phyloP scores from a whole-genome alignment of 352 stramenopile genomes.

The Plasmopara muralis region DNA sequence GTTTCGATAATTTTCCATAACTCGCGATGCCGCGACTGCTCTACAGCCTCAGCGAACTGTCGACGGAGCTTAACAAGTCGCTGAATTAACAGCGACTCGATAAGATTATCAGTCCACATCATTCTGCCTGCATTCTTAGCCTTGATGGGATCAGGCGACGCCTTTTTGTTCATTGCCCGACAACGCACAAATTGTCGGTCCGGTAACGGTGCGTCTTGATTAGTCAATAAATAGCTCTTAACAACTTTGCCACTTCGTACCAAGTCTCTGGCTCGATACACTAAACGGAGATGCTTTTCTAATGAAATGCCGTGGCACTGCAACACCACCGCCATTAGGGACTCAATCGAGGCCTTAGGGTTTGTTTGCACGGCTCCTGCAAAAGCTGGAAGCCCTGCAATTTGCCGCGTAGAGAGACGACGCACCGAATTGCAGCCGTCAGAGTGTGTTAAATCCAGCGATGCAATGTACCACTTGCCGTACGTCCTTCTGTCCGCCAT shows the following conservation, averaged over 20 bases:
- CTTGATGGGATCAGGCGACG: conserved; percentile 4
- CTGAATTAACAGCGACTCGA: conserved; percentile 21
- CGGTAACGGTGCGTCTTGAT: conserved; percentile 11
- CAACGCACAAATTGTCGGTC: conserved; percentile 12
- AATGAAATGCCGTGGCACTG: conserved; percentile 18
- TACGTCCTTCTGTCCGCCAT: conserved; percentile 21
- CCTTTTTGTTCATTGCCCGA: conserved; percentile 9
- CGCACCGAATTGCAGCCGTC: conserved; percentile 12
- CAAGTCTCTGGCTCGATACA: conserved; percentile 27
- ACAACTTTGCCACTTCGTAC: conserved; percentile 17
- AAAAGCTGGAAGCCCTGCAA: conserved; percentile 21
- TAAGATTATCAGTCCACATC: conserved; percentile 15
- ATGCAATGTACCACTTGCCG: conserved; percentile 32
- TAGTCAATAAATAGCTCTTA: conserved; percentile 9
- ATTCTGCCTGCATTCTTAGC: conserved; percentile 15
- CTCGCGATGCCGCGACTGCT: conserved; percentile 11
- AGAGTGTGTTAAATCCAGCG: conserved; percentile 20
- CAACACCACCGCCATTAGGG: conserved; percentile 13
- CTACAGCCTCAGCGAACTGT: conserved; percentile 11
- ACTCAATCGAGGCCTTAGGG: conserved; percentile 15
- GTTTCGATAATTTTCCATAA: conserved; percentile 16
- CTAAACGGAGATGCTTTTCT: conserved; percentile 19
- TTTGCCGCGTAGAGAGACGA: conserved; percentile 20
- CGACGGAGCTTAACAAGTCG: conserved; percentile 16
- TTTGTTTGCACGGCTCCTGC: conserved; percentile 11